Conservation (phyloP, 306 rosid species). For the Cucumis cinereus region DNA sequence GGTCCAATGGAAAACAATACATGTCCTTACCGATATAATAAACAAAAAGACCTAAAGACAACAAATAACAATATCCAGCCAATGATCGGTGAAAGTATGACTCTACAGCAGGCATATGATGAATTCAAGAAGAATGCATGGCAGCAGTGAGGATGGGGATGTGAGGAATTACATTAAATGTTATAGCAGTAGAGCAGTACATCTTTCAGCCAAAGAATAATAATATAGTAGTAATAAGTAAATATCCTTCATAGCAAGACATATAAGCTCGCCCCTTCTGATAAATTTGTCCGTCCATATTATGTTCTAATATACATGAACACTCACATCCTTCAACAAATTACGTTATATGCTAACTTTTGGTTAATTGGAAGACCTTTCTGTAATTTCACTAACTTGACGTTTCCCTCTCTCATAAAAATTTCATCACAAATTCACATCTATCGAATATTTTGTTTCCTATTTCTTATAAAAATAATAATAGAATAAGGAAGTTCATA, state of each 20-base stretch:
- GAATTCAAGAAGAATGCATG: neutral
- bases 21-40: neutral
- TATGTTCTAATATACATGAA: neutral
- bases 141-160: neutral
- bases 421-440: neutral
- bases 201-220: neutral
- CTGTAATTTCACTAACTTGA: neutral
- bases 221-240: neutral
- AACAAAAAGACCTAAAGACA: no score
- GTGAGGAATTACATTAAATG: neutral
- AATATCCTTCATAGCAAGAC: neutral
- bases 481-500: neutral
- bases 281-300: neutral
- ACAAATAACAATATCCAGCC: neutral
- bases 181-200: neutral
- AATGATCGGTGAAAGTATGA: neutral
- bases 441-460: neutral
- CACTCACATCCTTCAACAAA: neutral
- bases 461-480: neutral
- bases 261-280: neutral
- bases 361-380: neutral
- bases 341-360: neutral
- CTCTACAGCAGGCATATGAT: neutral
- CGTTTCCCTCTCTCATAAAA: neutral
- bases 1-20: neutral